Conservation (phyloP, 225 moss, liverwort and hornwort genomes). For the Bryum argenteum region DNA sequence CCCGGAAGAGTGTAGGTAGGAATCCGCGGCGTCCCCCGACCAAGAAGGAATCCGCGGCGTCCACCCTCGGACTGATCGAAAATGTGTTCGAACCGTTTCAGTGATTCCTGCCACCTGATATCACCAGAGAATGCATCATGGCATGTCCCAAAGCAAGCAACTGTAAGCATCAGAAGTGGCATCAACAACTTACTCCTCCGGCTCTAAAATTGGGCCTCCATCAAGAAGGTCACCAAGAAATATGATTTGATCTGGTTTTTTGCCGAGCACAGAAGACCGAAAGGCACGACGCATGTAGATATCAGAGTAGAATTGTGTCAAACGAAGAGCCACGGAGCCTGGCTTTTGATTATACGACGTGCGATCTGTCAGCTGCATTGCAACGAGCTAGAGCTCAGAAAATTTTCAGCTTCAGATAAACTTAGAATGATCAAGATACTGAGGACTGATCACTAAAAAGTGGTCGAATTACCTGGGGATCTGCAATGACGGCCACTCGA, state of each 20-base stretch:
- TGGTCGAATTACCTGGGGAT: constrained; percentile 60
- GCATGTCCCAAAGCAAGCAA: constrained; percentile 4
- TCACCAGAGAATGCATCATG: constrained; percentile 16
- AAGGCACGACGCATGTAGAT: constrained; percentile 89
- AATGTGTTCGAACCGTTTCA: constrained; percentile 68
- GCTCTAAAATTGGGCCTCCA: constrained; percentile 57
- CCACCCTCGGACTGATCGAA: constrained; percentile 77
- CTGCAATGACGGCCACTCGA: constrained; percentile 73
- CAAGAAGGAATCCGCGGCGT: constrained; percentile 51
- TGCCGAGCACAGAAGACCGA: constrained; percentile 67
- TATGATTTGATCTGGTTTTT: constrained; percentile 64
- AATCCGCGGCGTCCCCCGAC: constrained; percentile 44
- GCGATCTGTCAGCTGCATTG: constrained; percentile 64
- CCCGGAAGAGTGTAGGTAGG: constrained; percentile 73
- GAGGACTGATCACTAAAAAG: no score
- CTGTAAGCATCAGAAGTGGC: neutral
- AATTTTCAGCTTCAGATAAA: no score
- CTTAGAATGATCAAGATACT: constrained; percentile 2
- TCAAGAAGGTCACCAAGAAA: constrained; percentile 77
- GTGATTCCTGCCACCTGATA: constrained; percentile 68
- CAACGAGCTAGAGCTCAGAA: constrained; percentile 18
- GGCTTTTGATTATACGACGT: constrained; percentile 57
- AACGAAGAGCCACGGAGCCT: constrained; percentile 55
- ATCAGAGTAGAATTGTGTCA: constrained; percentile 81
- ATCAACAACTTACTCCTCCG: constrained; percentile 49